Percentiles rank a stretch among this genome's conserved stretches.
Conservation (phyloP, 306 rosid genomes). For the Leucaena leucocephala region DNA sequence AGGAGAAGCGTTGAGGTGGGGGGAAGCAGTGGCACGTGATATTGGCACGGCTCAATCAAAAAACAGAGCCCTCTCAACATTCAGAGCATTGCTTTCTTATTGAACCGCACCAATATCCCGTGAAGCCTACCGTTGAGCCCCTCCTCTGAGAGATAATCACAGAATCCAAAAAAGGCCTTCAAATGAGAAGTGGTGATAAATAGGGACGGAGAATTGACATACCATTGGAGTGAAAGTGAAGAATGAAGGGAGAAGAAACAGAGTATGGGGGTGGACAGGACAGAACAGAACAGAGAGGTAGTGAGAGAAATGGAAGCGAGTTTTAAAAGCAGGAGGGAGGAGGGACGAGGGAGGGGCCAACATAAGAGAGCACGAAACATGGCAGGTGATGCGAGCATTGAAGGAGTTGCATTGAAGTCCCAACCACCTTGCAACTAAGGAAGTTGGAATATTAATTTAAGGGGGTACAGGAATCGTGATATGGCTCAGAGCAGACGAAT, state of each 20-base stretch:
- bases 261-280: constrained; percentile 10
- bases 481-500: constrained; percentile 62
- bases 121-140: constrained; percentile 36
- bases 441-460: constrained; percentile 68
- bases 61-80: constrained; percentile 44
- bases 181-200: not conserved
- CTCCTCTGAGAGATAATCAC: constrained; percentile 25
- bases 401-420: constrained; percentile 63
- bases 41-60: constrained; percentile 99
- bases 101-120: constrained; percentile 99
- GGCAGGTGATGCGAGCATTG: constrained; percentile 48
- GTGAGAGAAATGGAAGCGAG: not conserved
- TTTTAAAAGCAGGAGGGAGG: constrained; percentile 29
- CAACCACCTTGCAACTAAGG: constrained; percentile 70
- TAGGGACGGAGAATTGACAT: constrained; percentile 5
- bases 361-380: constrained; percentile 6
- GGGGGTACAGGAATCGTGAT: constrained; percentile 51
- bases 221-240: constrained; percentile 24
- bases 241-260: constrained; percentile 30
- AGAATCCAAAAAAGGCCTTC: not conserved
- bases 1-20: not conserved
- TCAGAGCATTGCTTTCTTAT: constrained; percentile 67
- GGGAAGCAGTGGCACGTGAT: constrained; percentile 72
- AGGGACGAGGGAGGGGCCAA: constrained; percentile 6
- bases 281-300: not conserved